These are phyloP conservation scores for Imleria badia DNA, from an alignment of 768 basidiomycete species.

Conservation along the genomic window DNA sequence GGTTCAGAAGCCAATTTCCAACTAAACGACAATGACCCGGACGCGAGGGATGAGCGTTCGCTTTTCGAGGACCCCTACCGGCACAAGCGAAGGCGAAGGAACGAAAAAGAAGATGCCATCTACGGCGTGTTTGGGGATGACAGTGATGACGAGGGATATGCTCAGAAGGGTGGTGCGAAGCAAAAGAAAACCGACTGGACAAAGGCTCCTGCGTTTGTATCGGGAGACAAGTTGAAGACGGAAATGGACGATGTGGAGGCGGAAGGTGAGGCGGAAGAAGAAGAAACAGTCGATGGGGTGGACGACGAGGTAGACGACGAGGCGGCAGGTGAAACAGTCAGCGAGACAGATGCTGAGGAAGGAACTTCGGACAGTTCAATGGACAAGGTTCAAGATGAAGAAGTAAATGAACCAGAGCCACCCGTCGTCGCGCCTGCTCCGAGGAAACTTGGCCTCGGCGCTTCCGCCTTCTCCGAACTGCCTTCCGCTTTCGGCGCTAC, in stretches of 20 bases:
- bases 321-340: slow-evolving; percentile 21
- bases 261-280: slow-evolving; percentile 35
- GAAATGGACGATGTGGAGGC: slow-evolving; percentile 43
- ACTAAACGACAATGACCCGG: slow-evolving; percentile 52
- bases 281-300: slow-evolving; percentile 36
- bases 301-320: slow-evolving; percentile 44
- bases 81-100: slow-evolving; percentile 62
- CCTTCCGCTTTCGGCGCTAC: slow-evolving; percentile 41
- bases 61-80: slow-evolving; percentile 78
- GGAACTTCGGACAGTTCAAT: slow-evolving; percentile 33
- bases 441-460: slow-evolving; percentile 21
- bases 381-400: slow-evolving; percentile 39
- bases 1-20: slow-evolving; percentile 54
- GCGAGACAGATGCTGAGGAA: slow-evolving; percentile 40
- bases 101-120: slow-evolving; percentile 69
- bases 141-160: slow-evolving; percentile 58
- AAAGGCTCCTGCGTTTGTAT: slow-evolving; percentile 74
- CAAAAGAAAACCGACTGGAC: slow-evolving; percentile 63
- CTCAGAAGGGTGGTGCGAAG: slow-evolving; percentile 23
- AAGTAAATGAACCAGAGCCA: slow-evolving; percentile 29
- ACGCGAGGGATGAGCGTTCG: slow-evolving; percentile 68
- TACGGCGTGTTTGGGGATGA: slow-evolving; percentile 77
- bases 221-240: slow-evolving; percentile 46
- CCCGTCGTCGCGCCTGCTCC: slow-evolving; percentile 29
- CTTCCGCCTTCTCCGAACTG: slow-evolving; percentile 25